Conservation (phyloP, 176 grass and related monocot genomes). For the Ensete glaucum region DNA sequence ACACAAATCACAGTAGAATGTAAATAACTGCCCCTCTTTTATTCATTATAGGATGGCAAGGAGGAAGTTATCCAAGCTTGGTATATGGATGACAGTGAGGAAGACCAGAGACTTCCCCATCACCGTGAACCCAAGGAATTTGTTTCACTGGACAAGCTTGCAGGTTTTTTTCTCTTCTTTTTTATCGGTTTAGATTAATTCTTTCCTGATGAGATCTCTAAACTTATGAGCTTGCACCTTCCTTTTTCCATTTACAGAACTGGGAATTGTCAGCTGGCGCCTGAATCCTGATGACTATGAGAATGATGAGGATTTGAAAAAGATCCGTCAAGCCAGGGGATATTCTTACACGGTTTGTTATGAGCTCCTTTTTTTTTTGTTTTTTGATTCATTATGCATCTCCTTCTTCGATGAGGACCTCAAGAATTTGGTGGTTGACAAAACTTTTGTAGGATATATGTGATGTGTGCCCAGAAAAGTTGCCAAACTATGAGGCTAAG, state of each 20-base stretch:
- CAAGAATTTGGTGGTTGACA: background rate
- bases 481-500: constrained; percentile 77
- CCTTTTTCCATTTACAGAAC: constrained; percentile 28
- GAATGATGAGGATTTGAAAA: constrained; percentile 87
- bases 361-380: constrained; percentile 1
- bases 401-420: too few species aligned
- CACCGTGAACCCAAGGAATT: constrained; percentile 78
- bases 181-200: background rate
- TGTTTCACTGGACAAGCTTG: constrained; percentile 63
- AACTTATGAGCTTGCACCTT: background rate
- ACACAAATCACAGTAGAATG: background rate
- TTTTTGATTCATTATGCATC: background rate
- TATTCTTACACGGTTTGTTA: constrained; percentile 69
- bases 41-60: constrained; percentile 61
- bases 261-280: constrained; percentile 78
- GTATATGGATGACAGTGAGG: constrained; percentile 86
- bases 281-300: constrained; percentile 68
- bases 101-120: constrained; percentile 86
- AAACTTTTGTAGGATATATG: constrained; percentile 56
- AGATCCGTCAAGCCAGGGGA: constrained; percentile 84
- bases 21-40: background rate
- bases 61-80: constrained; percentile 75
- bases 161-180: constrained; percentile 26
- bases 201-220: background rate
- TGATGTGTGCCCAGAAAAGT: constrained; percentile 73